These are phyloP conservation scores for Suillus plorans DNA, from an alignment of 768 basidiomycete genomes.

Conservation along the genomic window DNA sequence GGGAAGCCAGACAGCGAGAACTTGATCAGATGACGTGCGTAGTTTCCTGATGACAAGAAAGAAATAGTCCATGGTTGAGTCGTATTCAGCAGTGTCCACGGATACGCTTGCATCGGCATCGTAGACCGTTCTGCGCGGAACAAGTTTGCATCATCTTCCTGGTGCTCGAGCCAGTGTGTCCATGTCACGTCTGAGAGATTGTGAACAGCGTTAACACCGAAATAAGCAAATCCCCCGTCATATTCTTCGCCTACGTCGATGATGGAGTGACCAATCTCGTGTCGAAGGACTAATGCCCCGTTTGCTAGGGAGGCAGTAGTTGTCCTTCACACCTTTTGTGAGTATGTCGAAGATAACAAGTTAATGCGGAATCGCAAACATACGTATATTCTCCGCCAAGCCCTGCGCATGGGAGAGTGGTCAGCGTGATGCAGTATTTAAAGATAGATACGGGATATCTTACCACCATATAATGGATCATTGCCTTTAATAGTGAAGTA, in stretches of 20 bases:
- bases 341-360: background rate
- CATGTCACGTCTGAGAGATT: conserved; percentile 52
- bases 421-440: background rate
- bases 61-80: conserved; percentile 55
- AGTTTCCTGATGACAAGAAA: conserved; percentile 66
- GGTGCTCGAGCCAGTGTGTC: conserved; percentile 65
- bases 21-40: conserved; percentile 57
- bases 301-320: conserved; percentile 75
- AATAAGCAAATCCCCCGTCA: conserved; percentile 75
- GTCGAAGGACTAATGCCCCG: conserved; percentile 72
- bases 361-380: conserved; percentile 23
- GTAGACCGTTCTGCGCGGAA: conserved; percentile 62
- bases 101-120: conserved; percentile 75
- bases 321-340: conserved; percentile 42
- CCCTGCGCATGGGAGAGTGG: conserved; percentile 38
- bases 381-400: conserved; percentile 80
- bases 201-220: conserved; percentile 62
- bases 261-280: conserved; percentile 80
- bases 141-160: conserved; percentile 14
- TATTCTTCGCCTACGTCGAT: conserved; percentile 83
- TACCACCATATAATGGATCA: conserved; percentile 78
- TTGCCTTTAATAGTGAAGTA: conserved; percentile 47
- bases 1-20: conserved; percentile 78
- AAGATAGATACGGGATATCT: conserved; percentile 12
- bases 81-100: conserved; percentile 71